Evolutionary conservation across 2,329 filamentous ascomycete genomes (phyloP), one percentile per base, ranked within the genome.

Genomic region (Aureobasidium uvarum): DNA sequence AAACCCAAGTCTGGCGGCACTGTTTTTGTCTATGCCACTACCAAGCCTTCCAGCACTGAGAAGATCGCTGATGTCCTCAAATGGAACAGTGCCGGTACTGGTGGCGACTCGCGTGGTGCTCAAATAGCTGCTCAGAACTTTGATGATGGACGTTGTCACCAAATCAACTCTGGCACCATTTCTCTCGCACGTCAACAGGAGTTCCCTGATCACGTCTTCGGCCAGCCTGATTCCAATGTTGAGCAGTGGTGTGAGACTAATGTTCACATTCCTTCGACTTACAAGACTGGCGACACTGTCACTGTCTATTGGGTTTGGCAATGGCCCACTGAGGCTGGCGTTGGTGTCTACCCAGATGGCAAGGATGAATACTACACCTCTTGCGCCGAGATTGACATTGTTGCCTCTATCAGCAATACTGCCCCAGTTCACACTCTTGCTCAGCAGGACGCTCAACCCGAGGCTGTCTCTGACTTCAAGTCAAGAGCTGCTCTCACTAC

Each of bases 261-360:
- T 73, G 80, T 97, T 55, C 82, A 87, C 72, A 80, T 99, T 16
- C 95, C 95, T 0, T 73, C 80, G 5, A 84, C 89, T 70, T 80
- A 86, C 54, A 76, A 83, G n/a, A 76, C 81, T 11, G 86, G 86
- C 51, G 84, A 87, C 36, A 83, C 83, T 33, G 91, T 93, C 75
- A 94, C 92, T 3, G 78, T 96, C 60, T 96, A 96, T 81, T 98
- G 94, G 94, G 89, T 97, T 52, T 98, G 95, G 95, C 89, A 96
- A 76, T 99, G 92, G 91, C 88, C 89, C 2, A 88, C 85, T 16
- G 70, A 68, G 7, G 66, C 74, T 10, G 72, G 74, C 72, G 45
- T 76, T 74, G 68, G 76, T 73, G 67, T 77, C 20, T 72, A 76
- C 25, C 76, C 76, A 0, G 70, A 83, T 11, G 78, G 77, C 68